Evolutionary conservation across 805 yeast genomes (phyloP).

Genomic region (Saturnispora quitensis): DNA sequence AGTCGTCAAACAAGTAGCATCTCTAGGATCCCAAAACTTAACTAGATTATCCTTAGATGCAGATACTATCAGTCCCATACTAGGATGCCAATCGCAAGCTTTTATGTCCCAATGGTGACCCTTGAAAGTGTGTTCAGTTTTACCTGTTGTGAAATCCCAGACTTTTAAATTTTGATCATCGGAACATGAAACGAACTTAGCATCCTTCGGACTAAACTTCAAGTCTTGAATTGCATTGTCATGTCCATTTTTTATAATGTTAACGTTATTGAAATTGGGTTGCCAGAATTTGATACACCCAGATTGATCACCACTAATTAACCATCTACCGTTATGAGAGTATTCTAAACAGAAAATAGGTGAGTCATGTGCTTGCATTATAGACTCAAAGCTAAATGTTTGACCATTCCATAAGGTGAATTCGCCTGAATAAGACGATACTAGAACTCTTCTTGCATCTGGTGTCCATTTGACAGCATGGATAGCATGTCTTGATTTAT

Average conservation of each 20-base stretch:
- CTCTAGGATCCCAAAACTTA: constrained; percentile 94
- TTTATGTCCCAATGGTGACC: constrained; percentile 99
- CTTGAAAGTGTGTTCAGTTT: constrained; percentile 66
- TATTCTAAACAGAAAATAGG: constrained; percentile 74
- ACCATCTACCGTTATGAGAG: constrained; percentile 90
- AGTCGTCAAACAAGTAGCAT: constrained; percentile 64
- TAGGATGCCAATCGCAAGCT: constrained; percentile 94
- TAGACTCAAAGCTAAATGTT: constrained; percentile 90
- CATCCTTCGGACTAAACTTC: constrained; percentile 82
- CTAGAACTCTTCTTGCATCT: constrained; percentile 82
- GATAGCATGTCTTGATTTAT: constrained; percentile 86
- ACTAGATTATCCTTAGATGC: constrained; percentile 94
- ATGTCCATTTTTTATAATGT: constrained; percentile 62
- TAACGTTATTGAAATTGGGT: constrained; percentile 94
- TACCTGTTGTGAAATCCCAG: constrained; percentile 89
- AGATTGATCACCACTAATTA: constrained; percentile 86
- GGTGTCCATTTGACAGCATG: constrained; percentile 95
- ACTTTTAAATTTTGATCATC: constrained; percentile 87
- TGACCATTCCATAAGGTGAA: constrained; percentile 95
- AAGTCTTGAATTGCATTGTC: constrained; percentile 79
- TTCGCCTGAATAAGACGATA: constrained; percentile 89
- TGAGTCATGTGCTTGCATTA: constrained; percentile 97
- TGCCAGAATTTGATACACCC: constrained; percentile 95
- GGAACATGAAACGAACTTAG: constrained; percentile 86
- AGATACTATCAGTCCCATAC: constrained; percentile 73